Conservation (phyloP, 108 stramenopile genomes). For the Fistulifera solaris region DNA sequence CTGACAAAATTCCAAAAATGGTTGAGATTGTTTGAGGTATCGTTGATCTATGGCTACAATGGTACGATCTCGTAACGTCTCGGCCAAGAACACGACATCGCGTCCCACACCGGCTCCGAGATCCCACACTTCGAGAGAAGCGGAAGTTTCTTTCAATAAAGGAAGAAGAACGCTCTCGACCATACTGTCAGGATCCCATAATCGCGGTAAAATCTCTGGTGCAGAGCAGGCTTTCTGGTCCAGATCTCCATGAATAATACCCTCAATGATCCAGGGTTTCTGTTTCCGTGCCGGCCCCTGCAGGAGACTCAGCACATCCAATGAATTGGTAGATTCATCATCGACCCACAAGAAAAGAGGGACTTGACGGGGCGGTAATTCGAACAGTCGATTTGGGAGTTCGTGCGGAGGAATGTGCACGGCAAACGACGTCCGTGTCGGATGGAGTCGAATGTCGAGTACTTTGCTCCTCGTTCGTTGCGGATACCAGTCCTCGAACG, state of each 20-base stretch:
- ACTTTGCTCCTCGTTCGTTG: too few species aligned
- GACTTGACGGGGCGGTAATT: constrained; percentile 46
- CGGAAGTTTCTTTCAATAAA: constrained; percentile 11
- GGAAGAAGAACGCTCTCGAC: constrained; percentile 42
- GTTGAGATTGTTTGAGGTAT: constrained; percentile 37
- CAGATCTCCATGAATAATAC: constrained; percentile 23
- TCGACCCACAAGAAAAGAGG: constrained; percentile 40
- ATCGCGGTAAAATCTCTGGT: constrained; percentile 24
- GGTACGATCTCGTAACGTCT: constrained; percentile 32
- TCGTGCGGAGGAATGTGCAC: constrained; percentile 6
- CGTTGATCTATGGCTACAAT: constrained; percentile 66
- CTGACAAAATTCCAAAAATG: constrained; percentile 45
- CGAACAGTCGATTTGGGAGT: constrained; percentile 30
- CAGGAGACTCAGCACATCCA: constrained; percentile 26
- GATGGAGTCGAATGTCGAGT: too few species aligned
- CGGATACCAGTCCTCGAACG: too few species aligned
- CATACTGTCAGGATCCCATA: constrained; percentile 78
- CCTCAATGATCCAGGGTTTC: constrained; percentile 46
- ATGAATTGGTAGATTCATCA: neutral
- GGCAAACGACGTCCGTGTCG: neutral
- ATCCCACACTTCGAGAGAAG: constrained; percentile 41
- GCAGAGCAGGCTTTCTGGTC: neutral
- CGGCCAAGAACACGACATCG: constrained; percentile 74
- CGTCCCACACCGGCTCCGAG: constrained; percentile 71
- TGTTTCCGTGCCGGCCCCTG: constrained; percentile 11